phyloP scores from a whole-genome alignment of 805 yeast genomes.

The Clavispora santaluciae region DNA sequence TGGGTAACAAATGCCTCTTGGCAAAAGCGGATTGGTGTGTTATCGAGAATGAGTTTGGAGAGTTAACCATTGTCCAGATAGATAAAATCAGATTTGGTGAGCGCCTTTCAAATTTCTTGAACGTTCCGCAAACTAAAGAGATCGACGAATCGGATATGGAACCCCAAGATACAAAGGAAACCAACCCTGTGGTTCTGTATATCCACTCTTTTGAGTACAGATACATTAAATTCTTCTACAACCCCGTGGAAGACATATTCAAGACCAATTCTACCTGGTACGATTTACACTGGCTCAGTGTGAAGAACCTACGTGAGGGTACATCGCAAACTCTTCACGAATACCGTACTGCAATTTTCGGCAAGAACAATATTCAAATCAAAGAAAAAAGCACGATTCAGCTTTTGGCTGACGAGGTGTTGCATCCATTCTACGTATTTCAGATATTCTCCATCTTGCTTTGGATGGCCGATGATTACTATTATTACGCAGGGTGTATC shows the following conservation, averaged over 20 bases:
- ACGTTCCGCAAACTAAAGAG: slow-evolving; percentile 17
- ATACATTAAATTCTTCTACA: slow-evolving; percentile 75
- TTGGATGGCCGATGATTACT: slow-evolving; percentile 91
- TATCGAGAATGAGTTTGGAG: slow-evolving; percentile 91
- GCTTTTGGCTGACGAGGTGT: slow-evolving; percentile 76
- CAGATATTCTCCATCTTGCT: slow-evolving; percentile 87
- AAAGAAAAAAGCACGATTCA: slow-evolving; percentile 63
- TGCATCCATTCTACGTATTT: slow-evolving; percentile 94
- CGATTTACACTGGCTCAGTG: slow-evolving; percentile 70
- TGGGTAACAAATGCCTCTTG: slow-evolving; percentile 63
- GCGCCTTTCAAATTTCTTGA: slow-evolving; percentile 63
- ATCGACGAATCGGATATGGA: slow-evolving; percentile 26
- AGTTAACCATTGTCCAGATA: slow-evolving; percentile 58
- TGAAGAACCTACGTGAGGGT: slow-evolving; percentile 57
- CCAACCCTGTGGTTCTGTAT: slow-evolving; percentile 64
- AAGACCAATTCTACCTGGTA: slow-evolving; percentile 84
- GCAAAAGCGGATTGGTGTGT: slow-evolving; percentile 91
- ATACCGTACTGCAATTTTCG: slow-evolving; percentile 71
- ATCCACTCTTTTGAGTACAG: slow-evolving; percentile 74
- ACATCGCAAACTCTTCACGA: slow-evolving; percentile 63
- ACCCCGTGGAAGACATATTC: slow-evolving; percentile 84
- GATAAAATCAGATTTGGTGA: slow-evolving; percentile 61
- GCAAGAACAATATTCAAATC: slow-evolving; percentile 68
- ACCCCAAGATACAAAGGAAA: slow-evolving; percentile 20
- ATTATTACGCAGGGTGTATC: slow-evolving; percentile 91